Evolutionary conservation across 106 monocot species (phyloP).

Genomic region (Dendrobium catenatum): DNA sequence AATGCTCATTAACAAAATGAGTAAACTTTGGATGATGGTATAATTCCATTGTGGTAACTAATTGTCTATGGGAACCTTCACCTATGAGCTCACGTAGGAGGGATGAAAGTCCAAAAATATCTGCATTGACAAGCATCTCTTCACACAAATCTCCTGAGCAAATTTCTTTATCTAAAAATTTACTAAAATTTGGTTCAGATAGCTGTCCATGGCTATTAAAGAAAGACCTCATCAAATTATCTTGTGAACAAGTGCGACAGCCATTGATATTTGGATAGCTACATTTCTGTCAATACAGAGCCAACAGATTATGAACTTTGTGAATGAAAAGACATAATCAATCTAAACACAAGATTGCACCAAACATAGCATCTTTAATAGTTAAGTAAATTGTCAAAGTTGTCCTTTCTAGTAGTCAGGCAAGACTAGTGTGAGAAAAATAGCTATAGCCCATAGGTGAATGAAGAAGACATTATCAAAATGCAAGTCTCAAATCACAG

Average conservation of each 20-base stretch:
- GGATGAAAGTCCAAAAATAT: too few relatives aligned
- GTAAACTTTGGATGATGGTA: constrained; percentile 7
- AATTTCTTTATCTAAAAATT: constrained; percentile 19
- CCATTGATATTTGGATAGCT: constrained; percentile 5
- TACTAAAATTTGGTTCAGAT: constrained; percentile 26
- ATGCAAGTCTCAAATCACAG: too few relatives aligned
- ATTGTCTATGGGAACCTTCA: constrained; percentile 16
- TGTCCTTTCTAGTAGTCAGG: too few relatives aligned
- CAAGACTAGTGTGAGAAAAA: too few relatives aligned
- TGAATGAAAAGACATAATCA: background rate
- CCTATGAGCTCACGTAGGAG: too few relatives aligned
- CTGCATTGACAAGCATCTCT: too few relatives aligned
- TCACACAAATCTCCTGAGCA: background rate
- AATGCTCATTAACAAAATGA: constrained; percentile 16
- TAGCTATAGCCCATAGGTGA: too few relatives aligned
- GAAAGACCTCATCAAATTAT: constrained; percentile 19
- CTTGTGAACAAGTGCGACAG: background rate
- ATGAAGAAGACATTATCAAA: too few relatives aligned
- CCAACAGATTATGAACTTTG: background rate
- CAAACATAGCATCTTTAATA: background rate
- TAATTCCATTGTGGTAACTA: constrained; percentile 43
- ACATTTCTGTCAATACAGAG: background rate
- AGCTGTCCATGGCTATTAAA: constrained; percentile 14
- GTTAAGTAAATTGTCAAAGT: too few relatives aligned
- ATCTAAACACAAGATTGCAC: background rate